Conservation (phyloP, 352 stramenopile species). For the Pythium insidiosum region DNA sequence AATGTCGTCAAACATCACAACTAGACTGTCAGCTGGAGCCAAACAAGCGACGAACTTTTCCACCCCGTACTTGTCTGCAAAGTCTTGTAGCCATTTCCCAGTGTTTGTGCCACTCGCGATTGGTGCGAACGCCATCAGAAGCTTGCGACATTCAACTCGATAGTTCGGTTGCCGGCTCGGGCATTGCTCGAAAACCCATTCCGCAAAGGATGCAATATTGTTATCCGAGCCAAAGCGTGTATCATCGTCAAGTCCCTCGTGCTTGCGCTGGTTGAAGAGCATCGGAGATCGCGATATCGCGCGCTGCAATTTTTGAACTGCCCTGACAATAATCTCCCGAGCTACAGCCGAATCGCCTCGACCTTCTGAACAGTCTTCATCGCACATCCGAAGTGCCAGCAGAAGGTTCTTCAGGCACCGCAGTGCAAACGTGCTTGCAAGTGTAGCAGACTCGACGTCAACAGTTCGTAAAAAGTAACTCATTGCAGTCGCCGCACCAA, state of each 20-base stretch:
- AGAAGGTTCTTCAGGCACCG: constrained; percentile 65
- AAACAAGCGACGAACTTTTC: constrained; percentile 23
- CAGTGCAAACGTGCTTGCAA: constrained; percentile 51
- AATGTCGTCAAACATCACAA: constrained; percentile 15
- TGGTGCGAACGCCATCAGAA: constrained; percentile 14
- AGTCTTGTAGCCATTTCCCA: constrained; percentile 47
- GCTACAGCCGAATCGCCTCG: constrained; percentile 28
- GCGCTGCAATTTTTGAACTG: constrained; percentile 49
- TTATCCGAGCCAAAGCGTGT: neutral
- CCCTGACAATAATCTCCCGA: constrained; percentile 53
- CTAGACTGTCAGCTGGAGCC: constrained; percentile 34
- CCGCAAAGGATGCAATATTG: constrained; percentile 4
- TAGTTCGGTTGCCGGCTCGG: constrained; percentile 9
- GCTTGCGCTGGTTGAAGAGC: constrained; percentile 22
- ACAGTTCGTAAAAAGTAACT: constrained; percentile 61
- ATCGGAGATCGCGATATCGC: constrained; percentile 39
- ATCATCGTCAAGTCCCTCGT: neutral
- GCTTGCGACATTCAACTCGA: constrained; percentile 11
- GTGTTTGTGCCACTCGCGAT: constrained; percentile 27
- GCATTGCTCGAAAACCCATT: constrained; percentile 15
- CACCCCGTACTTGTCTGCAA: constrained; percentile 11
- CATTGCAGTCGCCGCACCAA: constrained; percentile 52
- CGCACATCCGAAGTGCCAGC: constrained; percentile 48
- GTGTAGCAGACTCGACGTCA: constrained; percentile 36
- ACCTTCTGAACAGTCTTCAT: constrained; percentile 23